phyloP scores from a whole-genome alignment of 2,329 filamentous ascomycete genomes.

The Arthrocladium fulminans region DNA sequence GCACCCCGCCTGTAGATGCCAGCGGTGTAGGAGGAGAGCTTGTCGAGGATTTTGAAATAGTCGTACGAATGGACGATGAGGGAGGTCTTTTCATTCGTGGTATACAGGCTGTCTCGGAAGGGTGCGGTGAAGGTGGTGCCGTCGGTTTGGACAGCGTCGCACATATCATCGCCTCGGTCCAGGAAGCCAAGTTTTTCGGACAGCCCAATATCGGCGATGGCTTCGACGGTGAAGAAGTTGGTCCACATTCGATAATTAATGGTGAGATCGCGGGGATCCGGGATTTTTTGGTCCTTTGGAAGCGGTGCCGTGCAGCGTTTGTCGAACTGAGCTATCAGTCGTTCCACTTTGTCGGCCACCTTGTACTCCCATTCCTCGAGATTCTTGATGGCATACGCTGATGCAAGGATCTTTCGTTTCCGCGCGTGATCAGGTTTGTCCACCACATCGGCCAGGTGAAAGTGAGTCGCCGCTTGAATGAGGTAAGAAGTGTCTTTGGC shows the following conservation, averaged over 20 bases:
- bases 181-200: constrained; percentile 38
- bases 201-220: constrained; percentile 49
- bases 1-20: constrained; percentile 12
- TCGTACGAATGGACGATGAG: constrained; percentile 3
- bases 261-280: constrained; percentile 30
- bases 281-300: constrained; percentile 2
- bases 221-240: constrained; percentile 50
- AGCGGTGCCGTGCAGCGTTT: constrained; percentile 24
- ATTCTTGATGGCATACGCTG: constrained; percentile 34
- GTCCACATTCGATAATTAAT: constrained; percentile 45
- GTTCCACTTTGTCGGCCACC: constrained; percentile 29
- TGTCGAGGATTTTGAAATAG: constrained; percentile 10
- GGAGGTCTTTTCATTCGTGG: constrained; percentile 2
- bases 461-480: constrained; percentile 26
- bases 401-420: constrained; percentile 32
- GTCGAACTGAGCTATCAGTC: constrained; percentile 30
- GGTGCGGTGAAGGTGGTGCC: constrained; percentile 34
- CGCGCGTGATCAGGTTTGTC: constrained; percentile 32
- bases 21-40: constrained; percentile 8
- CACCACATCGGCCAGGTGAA: constrained; percentile 31
- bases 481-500: constrained; percentile 30
- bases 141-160: constrained; percentile 37
- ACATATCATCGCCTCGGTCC: constrained; percentile 40
- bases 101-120: constrained; percentile 29
- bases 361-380: constrained; percentile 35